Base-by-base conservation (phyloP, 345 rosid species). In the Brassica nigra region DNA sequence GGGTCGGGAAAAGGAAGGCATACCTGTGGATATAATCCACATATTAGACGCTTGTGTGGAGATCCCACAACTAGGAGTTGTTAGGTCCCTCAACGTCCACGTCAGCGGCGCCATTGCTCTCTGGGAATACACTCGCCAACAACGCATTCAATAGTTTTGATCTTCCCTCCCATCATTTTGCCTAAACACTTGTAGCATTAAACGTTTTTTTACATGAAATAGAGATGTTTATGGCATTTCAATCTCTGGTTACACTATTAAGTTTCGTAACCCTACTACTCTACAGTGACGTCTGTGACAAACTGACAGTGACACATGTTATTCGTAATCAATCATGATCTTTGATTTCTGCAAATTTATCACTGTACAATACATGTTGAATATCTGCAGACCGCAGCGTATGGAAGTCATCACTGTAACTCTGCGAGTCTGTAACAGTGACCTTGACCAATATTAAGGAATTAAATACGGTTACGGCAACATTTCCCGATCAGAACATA, bases 121-220 rank as follows among this genome's bases (percentile, higher is more conserved):
- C 12, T 93, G 98, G 99, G 99, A 92, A 83, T 95, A 95, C 79
- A 91, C 99, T 76, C 84, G 98, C 72, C 99, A 92, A 76, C 98
- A 92, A 75, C 89, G 92, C 71, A 85, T 88, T 61, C 80, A 77
- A 37, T 88, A 86, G 85, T 47, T 49, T 52, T 52, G 18, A n/a
- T n/a, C 57, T 52, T n/a, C 57, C 55, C 55, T 14, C 52, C 16
- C 54, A 11, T 44, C 15, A 14, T 47, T 47, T 47, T 47, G 55
- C 55, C 54, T 47, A 47, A 47, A 52, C 57, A 52, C 20, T 5
- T n/a, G 5, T 0, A 52, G 20, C 57, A 52, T 47, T n/a, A 52
- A 52, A 52, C 57, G 57, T 47, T 52, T 42, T 52, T n/a, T 52
- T 2, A 4, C 7, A 49, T 5, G 18, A 14, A 0, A 49, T 44